A percentile compares a stretch with the other conserved stretches of the same genome.
These are phyloP conservation scores for Coemansia reversa DNA, from an alignment of 192 early-diverging fungal genomes.

Conservation along the genomic window DNA sequence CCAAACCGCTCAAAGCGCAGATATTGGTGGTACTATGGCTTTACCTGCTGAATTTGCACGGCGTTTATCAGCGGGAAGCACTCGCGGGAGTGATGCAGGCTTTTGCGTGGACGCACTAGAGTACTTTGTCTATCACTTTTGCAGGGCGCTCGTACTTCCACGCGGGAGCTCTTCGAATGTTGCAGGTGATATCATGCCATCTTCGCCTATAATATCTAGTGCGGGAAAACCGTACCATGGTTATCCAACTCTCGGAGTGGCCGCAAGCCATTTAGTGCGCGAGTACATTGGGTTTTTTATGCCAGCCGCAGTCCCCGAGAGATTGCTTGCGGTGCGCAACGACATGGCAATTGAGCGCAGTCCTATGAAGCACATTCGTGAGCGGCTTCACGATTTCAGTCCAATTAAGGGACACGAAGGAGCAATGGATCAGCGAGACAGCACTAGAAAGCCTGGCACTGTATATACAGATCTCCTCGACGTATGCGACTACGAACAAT, in stretches of 20 bases:
- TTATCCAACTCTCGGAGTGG: constrained; percentile 8
- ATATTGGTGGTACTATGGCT: constrained; percentile 3
- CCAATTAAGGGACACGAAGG: constrained; percentile 2
- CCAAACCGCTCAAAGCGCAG: constrained; percentile 6
- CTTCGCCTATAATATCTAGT: not conserved
- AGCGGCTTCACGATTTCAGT: constrained; percentile 35
- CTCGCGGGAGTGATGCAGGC: constrained; percentile 1
- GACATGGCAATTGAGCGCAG: constrained; percentile 16
- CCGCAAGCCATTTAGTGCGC: constrained; percentile 21
- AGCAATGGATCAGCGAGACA: not conserved
- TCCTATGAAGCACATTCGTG: constrained; percentile 34
- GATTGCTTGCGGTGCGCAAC: not conserved
- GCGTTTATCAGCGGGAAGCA: constrained; percentile 8
- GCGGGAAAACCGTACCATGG: not conserved
- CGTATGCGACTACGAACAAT: constrained; percentile 18
- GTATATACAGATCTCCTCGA: constrained; percentile 31
- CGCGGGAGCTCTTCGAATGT: constrained; percentile 11
- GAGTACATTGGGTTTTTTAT: constrained; percentile 42
- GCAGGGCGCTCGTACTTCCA: constrained; percentile 34
- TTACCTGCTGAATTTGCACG: constrained; percentile 22
- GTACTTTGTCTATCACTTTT: constrained; percentile 38
- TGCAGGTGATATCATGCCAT: not conserved
- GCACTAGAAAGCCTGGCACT: constrained; percentile 16
- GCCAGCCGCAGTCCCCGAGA: constrained; percentile 39
- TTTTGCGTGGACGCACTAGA: constrained; percentile 32